Evolutionary conservation across 2,329 filamentous ascomycete genomes (phyloP).

Genomic region (Fusarium sp.): DNA sequence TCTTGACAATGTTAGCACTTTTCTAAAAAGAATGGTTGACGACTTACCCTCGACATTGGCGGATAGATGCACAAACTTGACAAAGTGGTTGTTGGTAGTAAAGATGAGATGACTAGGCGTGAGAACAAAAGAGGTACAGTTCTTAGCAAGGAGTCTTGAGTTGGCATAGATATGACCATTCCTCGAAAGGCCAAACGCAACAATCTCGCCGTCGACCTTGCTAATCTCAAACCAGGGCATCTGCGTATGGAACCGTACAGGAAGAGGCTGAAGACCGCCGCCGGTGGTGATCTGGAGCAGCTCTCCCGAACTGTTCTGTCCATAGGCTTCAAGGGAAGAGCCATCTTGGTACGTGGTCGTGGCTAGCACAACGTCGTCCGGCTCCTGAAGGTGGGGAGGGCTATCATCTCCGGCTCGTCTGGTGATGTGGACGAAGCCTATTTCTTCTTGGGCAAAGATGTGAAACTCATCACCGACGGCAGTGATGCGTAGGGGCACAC

Average conservation of each 20-base stretch:
- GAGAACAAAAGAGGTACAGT: constrained; percentile 90
- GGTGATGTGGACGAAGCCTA: constrained; percentile 38
- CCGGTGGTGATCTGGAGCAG: constrained; percentile 54
- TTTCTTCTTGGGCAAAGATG: constrained; percentile 47
- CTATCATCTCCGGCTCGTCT: constrained; percentile 29
- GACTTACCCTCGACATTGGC: constrained; percentile 70
- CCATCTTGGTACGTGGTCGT: constrained; percentile 50
- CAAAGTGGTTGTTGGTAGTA: constrained; percentile 90
- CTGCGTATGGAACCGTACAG: constrained; percentile 56
- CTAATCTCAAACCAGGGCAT: constrained; percentile 66
- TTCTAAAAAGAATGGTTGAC: neutral
- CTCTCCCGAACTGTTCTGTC: constrained; percentile 60
- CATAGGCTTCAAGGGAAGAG: constrained; percentile 50
- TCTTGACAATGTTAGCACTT: constrained; percentile 60
- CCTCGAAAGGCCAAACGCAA: constrained; percentile 74
- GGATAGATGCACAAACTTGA: constrained; percentile 90
- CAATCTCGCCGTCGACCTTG: constrained; percentile 55
- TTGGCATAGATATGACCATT: constrained; percentile 85
- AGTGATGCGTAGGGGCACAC: constrained; percentile 18
- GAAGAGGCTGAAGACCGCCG: constrained; percentile 49
- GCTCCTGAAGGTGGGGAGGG: constrained; percentile 30
- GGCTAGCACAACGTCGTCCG: constrained; percentile 33
- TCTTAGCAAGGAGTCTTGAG: constrained; percentile 78
- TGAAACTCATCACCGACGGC: constrained; percentile 45
- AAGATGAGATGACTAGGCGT: constrained; percentile 88